phyloP scores from a whole-genome alignment of 225 moss, liverwort and hornwort species.

The Anthoceros angustus region DNA sequence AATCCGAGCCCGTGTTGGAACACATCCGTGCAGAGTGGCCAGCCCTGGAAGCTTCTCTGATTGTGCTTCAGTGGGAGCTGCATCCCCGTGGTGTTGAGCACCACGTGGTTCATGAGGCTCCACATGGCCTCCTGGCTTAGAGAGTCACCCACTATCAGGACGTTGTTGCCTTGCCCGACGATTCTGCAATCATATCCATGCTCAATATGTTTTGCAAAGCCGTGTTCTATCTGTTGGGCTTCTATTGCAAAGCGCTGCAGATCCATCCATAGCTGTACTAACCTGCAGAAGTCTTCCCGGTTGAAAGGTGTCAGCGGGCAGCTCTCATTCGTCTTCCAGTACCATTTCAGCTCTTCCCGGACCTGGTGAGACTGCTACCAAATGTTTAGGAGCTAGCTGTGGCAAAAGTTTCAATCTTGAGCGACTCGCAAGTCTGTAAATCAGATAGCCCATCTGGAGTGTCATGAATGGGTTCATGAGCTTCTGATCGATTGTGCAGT shows the following conservation, averaged over 20 bases:
- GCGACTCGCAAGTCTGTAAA: neutral
- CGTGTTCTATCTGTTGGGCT: neutral
- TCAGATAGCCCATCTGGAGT: neutral
- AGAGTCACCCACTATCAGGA: constrained; percentile 14
- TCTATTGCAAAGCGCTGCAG: neutral
- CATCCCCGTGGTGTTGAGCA: neutral
- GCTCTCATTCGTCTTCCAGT: constrained; percentile 9
- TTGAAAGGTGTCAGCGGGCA: constrained; percentile 11
- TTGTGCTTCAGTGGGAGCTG: constrained; percentile 1
- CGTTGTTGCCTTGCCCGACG: constrained; percentile 8
- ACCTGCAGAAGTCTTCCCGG: constrained; percentile 11
- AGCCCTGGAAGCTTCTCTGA: neutral
- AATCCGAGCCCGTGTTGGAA: constrained; percentile 19
- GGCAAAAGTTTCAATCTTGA: neutral
- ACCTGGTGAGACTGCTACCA: neutral
- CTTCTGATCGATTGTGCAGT: too few relatives aligned
- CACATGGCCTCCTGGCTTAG: constrained; percentile 11
- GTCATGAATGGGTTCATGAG: neutral
- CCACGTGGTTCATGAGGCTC: constrained; percentile 11
- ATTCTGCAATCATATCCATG: neutral
- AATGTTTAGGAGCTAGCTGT: neutral
- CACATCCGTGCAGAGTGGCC: constrained; percentile 21
- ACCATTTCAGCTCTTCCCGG: constrained; percentile 13
- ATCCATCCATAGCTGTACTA: neutral
- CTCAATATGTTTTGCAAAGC: neutral